Base-by-base conservation (phyloP, 202 grass and related monocot species). In the Sporobolus alterniflorus region DNA sequence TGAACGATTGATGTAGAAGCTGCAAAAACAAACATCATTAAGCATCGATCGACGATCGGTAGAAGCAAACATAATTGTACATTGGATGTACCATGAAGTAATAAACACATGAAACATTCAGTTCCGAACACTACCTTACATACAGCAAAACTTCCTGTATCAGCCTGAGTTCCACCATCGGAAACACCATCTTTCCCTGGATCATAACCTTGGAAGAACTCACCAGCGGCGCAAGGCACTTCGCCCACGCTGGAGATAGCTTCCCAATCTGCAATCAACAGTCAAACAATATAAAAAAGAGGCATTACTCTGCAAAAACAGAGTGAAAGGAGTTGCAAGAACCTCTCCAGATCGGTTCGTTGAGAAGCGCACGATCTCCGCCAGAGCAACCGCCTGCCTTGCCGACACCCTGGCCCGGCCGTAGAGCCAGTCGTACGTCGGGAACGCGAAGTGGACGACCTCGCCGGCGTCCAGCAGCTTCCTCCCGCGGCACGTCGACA, bases 301-400 rank as follows among this genome's bases (percentile, higher is more conserved):
- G 39, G 44, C 31, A 36, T 10, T 16, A 24, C 16, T n/a, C 16
- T 31, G 32, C 42, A 20, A 24, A 7, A 26, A 48, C 6, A 63
- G 4, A 61, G 21, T 34, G 4, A 36, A 30, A 15, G 11, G n/a
- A 69, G 51, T 46, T 68, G 48, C 25, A 91, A 79, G 51, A 60
- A 98, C 95, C 92, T 98, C 95, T 67, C 94, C 94, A 39, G 82
- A 75, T 77, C 94, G 82, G 40, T 89, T 97, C 26, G 92, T 97
- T 17, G 94, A 94, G 80, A 97, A 91, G 67, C 92, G 89, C 28
- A 97, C 90, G 28, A 92, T 97, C 86, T 84, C 74, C 13, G 88
- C 77, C 47, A 90, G 43, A 24, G 92, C 74, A 29, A 18, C 51
- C 10, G 77, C 90, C 22, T 91, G 82, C 64, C 88, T 97, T 62